Conservation (phyloP, 2,329 filamentous ascomycete genomes). For the Aulographum hederae region DNA sequence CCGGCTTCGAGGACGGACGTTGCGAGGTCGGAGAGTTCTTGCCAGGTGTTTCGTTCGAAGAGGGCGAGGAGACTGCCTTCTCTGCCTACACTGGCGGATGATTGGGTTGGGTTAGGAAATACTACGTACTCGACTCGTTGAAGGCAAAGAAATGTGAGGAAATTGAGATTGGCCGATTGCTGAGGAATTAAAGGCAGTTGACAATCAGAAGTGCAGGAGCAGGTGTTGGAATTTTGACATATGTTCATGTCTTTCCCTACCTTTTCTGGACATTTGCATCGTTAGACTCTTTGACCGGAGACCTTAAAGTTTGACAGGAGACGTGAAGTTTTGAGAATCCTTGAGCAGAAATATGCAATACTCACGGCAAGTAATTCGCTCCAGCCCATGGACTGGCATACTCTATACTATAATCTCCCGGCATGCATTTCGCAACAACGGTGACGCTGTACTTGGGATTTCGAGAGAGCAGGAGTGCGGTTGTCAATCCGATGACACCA, state of each 20-base stretch:
- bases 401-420: slow-evolving; percentile 79
- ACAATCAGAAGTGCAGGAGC: no score
- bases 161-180: no score
- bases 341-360: slow-evolving; percentile 35
- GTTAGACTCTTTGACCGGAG: no score
- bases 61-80: slow-evolving; percentile 18
- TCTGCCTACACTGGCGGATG: slow-evolving; percentile 17
- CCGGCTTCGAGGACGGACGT: slow-evolving; percentile 57
- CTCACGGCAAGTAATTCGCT: slow-evolving; percentile 4
- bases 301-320: no score
- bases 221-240: no score
- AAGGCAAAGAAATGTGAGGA: no score
- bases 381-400: slow-evolving; percentile 84
- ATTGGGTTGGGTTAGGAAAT: no score
- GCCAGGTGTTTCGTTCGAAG: slow-evolving; percentile 26
- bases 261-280: no score
- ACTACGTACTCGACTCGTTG: no score
- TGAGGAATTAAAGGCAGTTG: no score
- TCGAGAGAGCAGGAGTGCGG: slow-evolving; percentile 41
- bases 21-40: slow-evolving; percentile 23
- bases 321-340: background rate
- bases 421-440: slow-evolving; percentile 74
- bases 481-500: slow-evolving; percentile 48
- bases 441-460: slow-evolving; percentile 42
- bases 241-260: no score